Percentiles rank a stretch among this genome's conserved stretches.
Conservation (phyloP, 805 yeast species). For the Candida manassasensis region DNA sequence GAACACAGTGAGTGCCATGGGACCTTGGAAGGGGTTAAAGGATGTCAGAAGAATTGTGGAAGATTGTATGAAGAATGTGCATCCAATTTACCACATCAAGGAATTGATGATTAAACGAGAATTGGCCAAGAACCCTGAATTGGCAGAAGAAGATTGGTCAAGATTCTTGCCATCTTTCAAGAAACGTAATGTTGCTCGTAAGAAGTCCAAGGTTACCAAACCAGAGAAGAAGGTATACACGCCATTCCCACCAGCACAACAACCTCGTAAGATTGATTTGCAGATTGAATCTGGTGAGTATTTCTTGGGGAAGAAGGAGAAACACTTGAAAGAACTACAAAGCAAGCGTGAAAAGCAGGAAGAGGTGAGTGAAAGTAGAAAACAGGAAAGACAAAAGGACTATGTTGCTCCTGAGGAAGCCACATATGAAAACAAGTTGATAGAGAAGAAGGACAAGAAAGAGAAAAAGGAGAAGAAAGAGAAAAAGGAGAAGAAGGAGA, state of each 20-base stretch:
- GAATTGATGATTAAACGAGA: conserved; percentile 97
- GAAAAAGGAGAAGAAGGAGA: conserved; percentile 24
- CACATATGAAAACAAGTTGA: conserved; percentile 41
- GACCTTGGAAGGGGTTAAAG: conserved; percentile 89
- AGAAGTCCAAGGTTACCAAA: conserved; percentile 69
- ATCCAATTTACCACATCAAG: conserved; percentile 96
- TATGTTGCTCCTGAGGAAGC: conserved; percentile 84
- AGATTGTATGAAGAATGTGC: conserved; percentile 94
- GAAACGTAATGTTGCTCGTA: conserved; percentile 92
- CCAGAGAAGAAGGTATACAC: conserved; percentile 80
- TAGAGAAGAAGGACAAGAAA: conserved; percentile 21
- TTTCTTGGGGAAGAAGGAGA: conserved; percentile 84
- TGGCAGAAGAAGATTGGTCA: conserved; percentile 95
- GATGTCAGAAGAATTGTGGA: conserved; percentile 91
- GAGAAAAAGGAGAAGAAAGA: conserved; percentile 23
- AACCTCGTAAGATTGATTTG: conserved; percentile 94
- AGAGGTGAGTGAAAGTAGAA: conserved; percentile 59
- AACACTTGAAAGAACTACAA: conserved; percentile 62
- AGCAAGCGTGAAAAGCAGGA: conserved; percentile 79
- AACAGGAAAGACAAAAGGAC: conserved; percentile 68
- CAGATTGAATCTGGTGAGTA: conserved; percentile 98
- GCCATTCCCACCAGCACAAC: conserved; percentile 98
- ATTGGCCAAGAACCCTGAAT: conserved; percentile 88
- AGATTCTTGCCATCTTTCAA: conserved; percentile 94
- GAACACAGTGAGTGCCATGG: conserved; percentile 95